Base-by-base conservation (phyloP, 2,329 filamentous ascomycete species). In the Lachnum nothofagi region DNA sequence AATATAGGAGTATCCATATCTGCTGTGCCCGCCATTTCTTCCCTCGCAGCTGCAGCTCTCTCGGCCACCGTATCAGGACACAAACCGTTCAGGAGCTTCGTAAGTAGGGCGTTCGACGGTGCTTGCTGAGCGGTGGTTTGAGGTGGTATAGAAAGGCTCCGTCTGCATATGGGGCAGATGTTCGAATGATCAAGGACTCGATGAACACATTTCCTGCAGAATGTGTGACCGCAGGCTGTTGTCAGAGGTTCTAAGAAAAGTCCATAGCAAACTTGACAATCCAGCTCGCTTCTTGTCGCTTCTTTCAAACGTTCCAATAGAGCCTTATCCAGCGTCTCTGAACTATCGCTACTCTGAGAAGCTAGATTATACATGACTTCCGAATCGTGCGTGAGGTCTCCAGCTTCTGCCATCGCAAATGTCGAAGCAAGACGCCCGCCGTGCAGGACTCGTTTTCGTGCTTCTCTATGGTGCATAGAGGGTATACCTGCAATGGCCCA, bases 241-340 rank as follows among this genome's bases (percentile, higher is more conserved):
- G 90, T 95, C 44, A 91, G 72, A 0, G 91, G 89, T 53, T 95
- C 86, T 52, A 89, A 72, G 65, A 91, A 86, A 19, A 94, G 68
- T 34, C 82, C 79, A 65, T 91, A 94, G 68, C 91, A 95, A 50
- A 95, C 82, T 60, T 93, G 88, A 58, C 91, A 96, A 61, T 95
- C 89, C 62, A 94, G 72, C 63, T 95, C 89, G 14, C 74, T 72
- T 52, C 83, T 79, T 3, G 80, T 74, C 1, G 74, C 71, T 22
- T 85, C 77, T 58, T 81, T 80, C 12, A 93, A 63, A 27, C 72
- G 73, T 22, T 75, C 69, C 23, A 90, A 67, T 7, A 83, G 61
- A 7, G 61, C 65, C 4, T 62, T 56, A 52, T 86, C 80, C 17
- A 76, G 52, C 5, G 31, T 37, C 22, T 60, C 56, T 5, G 47